Evolutionary conservation across 2,329 filamentous ascomycete species (phyloP).

Genomic region (Cladophialophora yegresii): DNA sequence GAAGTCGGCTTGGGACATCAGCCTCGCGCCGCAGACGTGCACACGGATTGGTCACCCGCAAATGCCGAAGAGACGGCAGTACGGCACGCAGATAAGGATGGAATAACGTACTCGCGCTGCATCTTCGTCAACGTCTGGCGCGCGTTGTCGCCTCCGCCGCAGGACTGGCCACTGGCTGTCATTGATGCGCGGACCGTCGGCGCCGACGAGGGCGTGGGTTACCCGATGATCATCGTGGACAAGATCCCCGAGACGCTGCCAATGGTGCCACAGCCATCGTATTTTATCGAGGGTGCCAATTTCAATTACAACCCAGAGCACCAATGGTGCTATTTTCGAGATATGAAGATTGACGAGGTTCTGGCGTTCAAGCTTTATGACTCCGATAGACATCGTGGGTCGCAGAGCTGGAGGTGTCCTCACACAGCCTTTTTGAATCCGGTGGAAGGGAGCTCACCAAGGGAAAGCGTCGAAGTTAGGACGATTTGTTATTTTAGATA

Average conservation of each 20-base stretch:
- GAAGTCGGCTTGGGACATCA: neutral
- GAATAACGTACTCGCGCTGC: neutral
- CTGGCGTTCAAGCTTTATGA: neutral
- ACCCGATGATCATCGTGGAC: neutral
- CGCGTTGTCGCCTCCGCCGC: neutral
- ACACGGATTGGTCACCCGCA: neutral
- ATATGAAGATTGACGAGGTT: neutral
- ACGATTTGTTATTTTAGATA: neutral
- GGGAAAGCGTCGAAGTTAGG: constrained; percentile 2
- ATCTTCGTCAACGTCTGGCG: constrained; percentile 1
- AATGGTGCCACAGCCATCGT: neutral
- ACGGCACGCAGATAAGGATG: neutral
- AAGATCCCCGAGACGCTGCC: neutral
- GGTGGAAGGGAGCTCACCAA: neutral
- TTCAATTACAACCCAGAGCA: neutral
- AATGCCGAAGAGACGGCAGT: neutral
- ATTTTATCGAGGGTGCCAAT: neutral
- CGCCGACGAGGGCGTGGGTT: neutral
- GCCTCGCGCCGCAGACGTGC: constrained; percentile 1
- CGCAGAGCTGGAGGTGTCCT: neutral
- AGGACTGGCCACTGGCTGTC: neutral
- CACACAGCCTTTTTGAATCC: neutral
- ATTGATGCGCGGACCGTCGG: neutral
- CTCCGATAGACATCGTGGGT: neutral
- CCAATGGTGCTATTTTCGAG: neutral